Evolutionary conservation across 208 protist species (phyloP).

Genomic region (Trypanosoma theileri): DNA sequence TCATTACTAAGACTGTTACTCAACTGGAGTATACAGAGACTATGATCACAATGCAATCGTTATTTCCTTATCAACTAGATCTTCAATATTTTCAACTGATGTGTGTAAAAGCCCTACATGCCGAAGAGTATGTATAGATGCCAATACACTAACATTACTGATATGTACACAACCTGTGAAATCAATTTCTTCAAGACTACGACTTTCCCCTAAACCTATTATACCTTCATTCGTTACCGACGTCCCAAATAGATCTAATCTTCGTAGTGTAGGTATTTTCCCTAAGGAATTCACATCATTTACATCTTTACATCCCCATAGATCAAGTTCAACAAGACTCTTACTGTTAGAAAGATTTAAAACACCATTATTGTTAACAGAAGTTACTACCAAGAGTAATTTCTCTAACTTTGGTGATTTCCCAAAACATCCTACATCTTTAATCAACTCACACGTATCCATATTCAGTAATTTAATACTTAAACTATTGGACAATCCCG

Average conservation of each 20-base stretch:
- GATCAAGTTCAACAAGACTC: slow-evolving; percentile 43
- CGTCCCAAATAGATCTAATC: slow-evolving; percentile 46
- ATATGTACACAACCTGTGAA: slow-evolving; percentile 14
- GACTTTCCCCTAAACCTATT: slow-evolving; percentile 26
- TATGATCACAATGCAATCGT: no score
- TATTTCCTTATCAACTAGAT: neutral
- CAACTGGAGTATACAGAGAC: no score
- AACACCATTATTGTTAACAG: slow-evolving; percentile 50
- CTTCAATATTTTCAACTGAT: slow-evolving; percentile 12
- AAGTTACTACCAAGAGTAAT: slow-evolving; percentile 41
- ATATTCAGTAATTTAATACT: slow-evolving; percentile 9
- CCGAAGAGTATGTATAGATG: slow-evolving; percentile 9
- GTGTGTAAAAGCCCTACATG: slow-evolving; percentile 12
- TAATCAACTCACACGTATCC: slow-evolving; percentile 3
- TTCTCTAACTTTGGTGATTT: slow-evolving; percentile 8
- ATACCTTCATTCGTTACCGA: slow-evolving; percentile 58
- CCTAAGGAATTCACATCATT: slow-evolving; percentile 52
- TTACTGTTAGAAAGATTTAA: slow-evolving; percentile 30
- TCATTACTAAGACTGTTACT: no score
- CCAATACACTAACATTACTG: slow-evolving; percentile 14
- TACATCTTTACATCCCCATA: slow-evolving; percentile 43
- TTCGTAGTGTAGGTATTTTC: slow-evolving; percentile 35
- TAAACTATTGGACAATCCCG: neutral
- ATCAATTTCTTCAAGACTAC: slow-evolving; percentile 28
- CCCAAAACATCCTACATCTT: slow-evolving; percentile 12